Evolutionary conservation across 2,329 filamentous ascomycete genomes (phyloP).

Genomic region (Phaeosphaeria sp.): DNA sequence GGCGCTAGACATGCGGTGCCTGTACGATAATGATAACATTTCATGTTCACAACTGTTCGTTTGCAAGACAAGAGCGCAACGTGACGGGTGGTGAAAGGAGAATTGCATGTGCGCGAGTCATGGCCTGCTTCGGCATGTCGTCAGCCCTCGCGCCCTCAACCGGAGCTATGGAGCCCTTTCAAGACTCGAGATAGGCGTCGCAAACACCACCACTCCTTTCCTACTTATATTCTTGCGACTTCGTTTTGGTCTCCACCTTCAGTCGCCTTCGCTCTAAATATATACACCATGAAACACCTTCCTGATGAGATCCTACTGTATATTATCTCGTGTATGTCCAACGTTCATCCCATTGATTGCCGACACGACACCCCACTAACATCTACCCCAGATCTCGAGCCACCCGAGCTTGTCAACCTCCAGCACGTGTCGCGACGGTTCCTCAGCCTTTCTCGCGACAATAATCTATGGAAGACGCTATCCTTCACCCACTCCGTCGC

Average conservation of each 20-base stretch:
- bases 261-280: background rate
- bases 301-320: constrained; percentile 53
- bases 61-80: too few relatives aligned
- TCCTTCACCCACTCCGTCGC: constrained; percentile 76
- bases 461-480: constrained; percentile 75
- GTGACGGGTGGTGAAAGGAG: too few relatives aligned
- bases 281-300: constrained; percentile 30
- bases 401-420: constrained; percentile 68
- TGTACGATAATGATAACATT: background rate
- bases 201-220: constrained; percentile 10
- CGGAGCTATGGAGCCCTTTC: constrained; percentile 15
- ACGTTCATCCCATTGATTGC: constrained; percentile 2
- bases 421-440: constrained; percentile 74
- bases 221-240: background rate
- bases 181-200: constrained; percentile 17
- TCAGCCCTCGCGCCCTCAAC: constrained; percentile 24
- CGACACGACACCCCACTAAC: constrained; percentile 16
- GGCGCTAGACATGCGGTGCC: background rate
- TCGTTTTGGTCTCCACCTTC: background rate
- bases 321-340: constrained; percentile 50
- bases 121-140: constrained; percentile 17
- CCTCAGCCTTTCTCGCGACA: constrained; percentile 72
- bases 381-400: constrained; percentile 63
- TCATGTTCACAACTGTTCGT: background rate
- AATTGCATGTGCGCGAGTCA: constrained; percentile 14